A percentile compares a stretch with the other conserved stretches of the same genome.
These are phyloP conservation scores for Aspergillus haitiensis DNA, from an alignment of 495 filamentous ascomycete species.

Conservation along the genomic window DNA sequence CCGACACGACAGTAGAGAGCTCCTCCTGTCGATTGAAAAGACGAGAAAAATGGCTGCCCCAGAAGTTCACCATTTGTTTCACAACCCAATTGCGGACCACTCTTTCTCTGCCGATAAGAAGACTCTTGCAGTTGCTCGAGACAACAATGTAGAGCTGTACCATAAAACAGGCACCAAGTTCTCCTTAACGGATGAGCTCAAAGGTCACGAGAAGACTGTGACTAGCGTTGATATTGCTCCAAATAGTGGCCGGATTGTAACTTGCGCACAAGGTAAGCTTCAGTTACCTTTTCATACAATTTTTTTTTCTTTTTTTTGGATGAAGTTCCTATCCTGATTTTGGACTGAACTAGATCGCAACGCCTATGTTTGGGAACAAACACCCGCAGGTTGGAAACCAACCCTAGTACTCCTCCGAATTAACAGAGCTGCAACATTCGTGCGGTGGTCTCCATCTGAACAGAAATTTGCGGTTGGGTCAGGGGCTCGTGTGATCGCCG, in stretches of 20 bases:
- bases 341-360: constrained; percentile 73
- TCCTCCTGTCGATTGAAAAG: constrained; percentile 79
- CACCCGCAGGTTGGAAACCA: constrained; percentile 88
- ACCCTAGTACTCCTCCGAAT: constrained; percentile 96
- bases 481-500: constrained; percentile 90
- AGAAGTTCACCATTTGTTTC: constrained; percentile 95
- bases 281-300: constrained; percentile 1
- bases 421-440: constrained; percentile 94
- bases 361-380: constrained; percentile 95
- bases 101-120: constrained; percentile 91
- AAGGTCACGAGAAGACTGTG: constrained; percentile 94
- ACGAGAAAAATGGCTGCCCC: constrained; percentile 69
- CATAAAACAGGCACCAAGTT: constrained; percentile 70
- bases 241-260: constrained; percentile 85
- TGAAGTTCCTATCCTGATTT: constrained; percentile 8
- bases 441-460: constrained; percentile 96
- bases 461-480: constrained; percentile 97
- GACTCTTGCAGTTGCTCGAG: constrained; percentile 87
- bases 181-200: constrained; percentile 83
- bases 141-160: constrained; percentile 91
- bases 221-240: constrained; percentile 96
- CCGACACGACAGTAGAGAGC: constrained; percentile 91
- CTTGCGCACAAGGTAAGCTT: constrained; percentile 87
- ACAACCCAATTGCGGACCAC: constrained; percentile 94
- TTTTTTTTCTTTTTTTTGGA: too few relatives aligned